Percentiles rank a stretch among this genome's conserved stretches.
phyloP scores from a whole-genome alignment of 768 basidiomycete genomes.

The Tylopilus intermedius region DNA sequence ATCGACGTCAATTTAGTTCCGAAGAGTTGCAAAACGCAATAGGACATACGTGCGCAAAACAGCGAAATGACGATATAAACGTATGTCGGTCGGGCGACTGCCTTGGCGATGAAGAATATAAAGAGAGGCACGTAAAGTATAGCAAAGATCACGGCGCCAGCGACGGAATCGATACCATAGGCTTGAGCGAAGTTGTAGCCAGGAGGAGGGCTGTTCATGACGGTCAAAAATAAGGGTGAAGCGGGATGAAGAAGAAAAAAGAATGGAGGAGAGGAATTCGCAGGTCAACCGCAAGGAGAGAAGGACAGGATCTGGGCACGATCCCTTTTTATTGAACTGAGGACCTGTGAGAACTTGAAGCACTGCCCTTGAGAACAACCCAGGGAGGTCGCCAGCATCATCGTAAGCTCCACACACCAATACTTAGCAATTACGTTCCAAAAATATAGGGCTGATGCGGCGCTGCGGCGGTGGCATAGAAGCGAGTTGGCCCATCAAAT shows the following conservation, averaged over 20 bases:
- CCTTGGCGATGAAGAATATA: conserved; percentile 16
- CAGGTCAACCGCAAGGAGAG: conserved; percentile 21
- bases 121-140: conserved; percentile 27
- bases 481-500: not conserved
- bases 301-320: not conserved
- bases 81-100: conserved; percentile 23
- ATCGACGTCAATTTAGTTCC: not conserved
- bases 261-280: not conserved
- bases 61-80: conserved; percentile 27
- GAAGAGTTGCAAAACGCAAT: not conserved
- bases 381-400: too few species aligned
- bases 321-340: conserved; percentile 15
- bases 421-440: not conserved
- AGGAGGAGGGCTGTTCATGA: conserved; percentile 17
- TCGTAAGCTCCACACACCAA: too few species aligned
- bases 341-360: not conserved
- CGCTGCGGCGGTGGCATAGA: not conserved
- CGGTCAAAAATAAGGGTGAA: not conserved
- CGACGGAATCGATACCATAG: conserved; percentile 29
- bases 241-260: not conserved
- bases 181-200: conserved; percentile 21
- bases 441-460: not conserved
- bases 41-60: conserved; percentile 26
- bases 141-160: conserved; percentile 31
- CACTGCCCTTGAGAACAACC: not conserved